A percentile compares a stretch with the other conserved stretches of the same genome.
Evolutionary conservation across 495 filamentous ascomycete genomes (phyloP).

Genomic region (Lasiosphaeria ovina): DNA sequence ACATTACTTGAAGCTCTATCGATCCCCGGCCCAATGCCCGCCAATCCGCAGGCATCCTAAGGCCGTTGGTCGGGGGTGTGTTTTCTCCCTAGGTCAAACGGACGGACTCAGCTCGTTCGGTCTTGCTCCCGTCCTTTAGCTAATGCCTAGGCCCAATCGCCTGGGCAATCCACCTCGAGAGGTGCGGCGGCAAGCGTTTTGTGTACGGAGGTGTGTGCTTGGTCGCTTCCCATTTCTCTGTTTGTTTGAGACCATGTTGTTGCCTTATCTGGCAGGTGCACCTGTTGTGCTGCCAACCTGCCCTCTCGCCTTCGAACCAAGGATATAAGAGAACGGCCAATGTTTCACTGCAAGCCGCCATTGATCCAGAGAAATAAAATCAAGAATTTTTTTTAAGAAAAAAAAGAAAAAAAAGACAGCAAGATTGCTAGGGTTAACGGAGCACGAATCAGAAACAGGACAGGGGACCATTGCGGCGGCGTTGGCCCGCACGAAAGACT

Average conservation of each 20-base stretch:
- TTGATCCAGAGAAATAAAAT: constrained; percentile 9
- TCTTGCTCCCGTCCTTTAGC: constrained; percentile 7
- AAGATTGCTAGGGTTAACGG: constrained; percentile 6
- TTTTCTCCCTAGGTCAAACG: constrained; percentile 17
- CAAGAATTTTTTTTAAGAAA: no score
- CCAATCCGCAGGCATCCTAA: background rate
- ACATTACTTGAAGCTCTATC: constrained; percentile 4
- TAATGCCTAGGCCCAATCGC: constrained; percentile 13
- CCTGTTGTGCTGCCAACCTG: constrained; percentile 9
- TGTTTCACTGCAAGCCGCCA: constrained; percentile 30
- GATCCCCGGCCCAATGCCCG: background rate
- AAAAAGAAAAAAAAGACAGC: no score
- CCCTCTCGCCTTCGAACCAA: constrained; percentile 19
- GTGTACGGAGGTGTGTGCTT: constrained; percentile 12
- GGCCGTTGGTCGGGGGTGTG: background rate
- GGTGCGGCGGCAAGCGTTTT: background rate
- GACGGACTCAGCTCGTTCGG: constrained; percentile 18
- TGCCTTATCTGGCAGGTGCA: constrained; percentile 17
- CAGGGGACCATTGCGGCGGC: constrained; percentile 6
- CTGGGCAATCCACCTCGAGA: background rate
- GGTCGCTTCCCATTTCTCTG: constrained; percentile 13
- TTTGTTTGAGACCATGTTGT: constrained; percentile 29
- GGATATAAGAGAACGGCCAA: constrained; percentile 20
- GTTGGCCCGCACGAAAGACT: background rate
- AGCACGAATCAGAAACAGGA: constrained; percentile 20